phyloP scores from a whole-genome alignment of 176 grass and related monocot genomes.

The Dactylis glomerata region DNA sequence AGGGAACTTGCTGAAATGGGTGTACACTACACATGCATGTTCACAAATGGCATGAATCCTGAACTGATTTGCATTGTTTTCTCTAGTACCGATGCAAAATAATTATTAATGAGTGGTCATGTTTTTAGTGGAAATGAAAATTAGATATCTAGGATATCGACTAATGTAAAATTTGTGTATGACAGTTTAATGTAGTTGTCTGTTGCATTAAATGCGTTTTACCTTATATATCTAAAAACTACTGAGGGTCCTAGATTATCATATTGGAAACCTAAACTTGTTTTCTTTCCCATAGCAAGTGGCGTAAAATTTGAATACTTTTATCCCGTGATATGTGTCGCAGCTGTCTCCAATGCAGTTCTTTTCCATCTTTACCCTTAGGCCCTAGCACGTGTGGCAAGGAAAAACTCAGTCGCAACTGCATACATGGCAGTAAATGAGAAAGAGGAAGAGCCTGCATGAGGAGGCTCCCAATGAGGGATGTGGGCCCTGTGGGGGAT shows the following conservation, averaged over 20 bases:
- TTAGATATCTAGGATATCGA: slow-evolving; percentile 7
- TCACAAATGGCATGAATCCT: neutral
- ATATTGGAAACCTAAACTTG: neutral
- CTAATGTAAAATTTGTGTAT: neutral
- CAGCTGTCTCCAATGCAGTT: neutral
- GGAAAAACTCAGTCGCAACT: neutral
- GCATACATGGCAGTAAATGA: neutral
- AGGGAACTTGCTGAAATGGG: slow-evolving; percentile 18
- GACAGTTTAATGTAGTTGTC: neutral
- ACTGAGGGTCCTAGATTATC: neutral
- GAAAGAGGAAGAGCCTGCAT: neutral
- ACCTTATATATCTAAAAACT: slow-evolving; percentile 4
- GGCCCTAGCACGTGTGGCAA: neutral
- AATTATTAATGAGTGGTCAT: neutral
- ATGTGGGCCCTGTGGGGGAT: neutral
- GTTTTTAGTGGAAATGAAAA: slow-evolving; percentile 1
- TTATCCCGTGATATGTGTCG: neutral
- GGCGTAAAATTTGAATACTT: neutral
- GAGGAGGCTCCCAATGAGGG: neutral
- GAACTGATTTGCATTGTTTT: neutral
- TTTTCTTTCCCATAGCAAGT: neutral
- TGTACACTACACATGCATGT: neutral
- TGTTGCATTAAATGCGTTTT: neutral
- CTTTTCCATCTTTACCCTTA: neutral
- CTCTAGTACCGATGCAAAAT: neutral